Evolutionary conservation across 371 early-diverging fungal genomes (phyloP).

Genomic region (Chytridium lagenaria): DNA sequence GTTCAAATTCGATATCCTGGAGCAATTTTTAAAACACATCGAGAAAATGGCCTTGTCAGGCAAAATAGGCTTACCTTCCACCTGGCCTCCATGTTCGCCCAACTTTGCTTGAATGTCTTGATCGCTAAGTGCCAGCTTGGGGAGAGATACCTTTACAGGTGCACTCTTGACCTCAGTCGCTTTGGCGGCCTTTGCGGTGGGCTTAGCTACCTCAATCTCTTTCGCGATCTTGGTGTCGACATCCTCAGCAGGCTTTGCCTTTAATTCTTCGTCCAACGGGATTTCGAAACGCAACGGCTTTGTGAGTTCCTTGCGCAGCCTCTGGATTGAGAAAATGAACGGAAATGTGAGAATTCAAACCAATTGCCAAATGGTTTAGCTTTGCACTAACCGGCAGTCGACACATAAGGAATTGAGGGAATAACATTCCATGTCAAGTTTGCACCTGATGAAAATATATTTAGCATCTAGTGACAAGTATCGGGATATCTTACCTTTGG

Average conservation of each 20-base stretch:
- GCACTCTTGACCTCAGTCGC: slow-evolving; percentile 19
- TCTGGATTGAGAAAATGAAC: background rate
- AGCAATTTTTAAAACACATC: background rate
- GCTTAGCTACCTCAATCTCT: background rate
- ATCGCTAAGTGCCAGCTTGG: slow-evolving; percentile 44
- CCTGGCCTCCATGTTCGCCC: slow-evolving; percentile 52
- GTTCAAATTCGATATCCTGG: slow-evolving; percentile 41
- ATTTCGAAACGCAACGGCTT: slow-evolving; percentile 56
- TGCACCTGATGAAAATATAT: background rate
- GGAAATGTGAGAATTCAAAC: background rate
- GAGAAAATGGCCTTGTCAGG: background rate
- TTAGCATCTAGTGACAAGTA: background rate
- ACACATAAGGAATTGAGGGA: slow-evolving; percentile 13
- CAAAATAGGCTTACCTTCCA: slow-evolving; percentile 46
- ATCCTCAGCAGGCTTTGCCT: slow-evolving; percentile 18
- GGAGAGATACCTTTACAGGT: slow-evolving; percentile 31
- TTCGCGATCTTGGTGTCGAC: slow-evolving; percentile 11
- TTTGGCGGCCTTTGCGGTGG: slow-evolving; percentile 6
- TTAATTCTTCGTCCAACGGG: slow-evolving; percentile 48
- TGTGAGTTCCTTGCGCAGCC: background rate
- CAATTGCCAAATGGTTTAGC: no score
- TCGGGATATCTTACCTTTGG: background rate
- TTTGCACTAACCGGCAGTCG: background rate
- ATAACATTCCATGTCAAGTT: slow-evolving; percentile 2
- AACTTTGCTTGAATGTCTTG: slow-evolving; percentile 49